Conservation (phyloP, 2,329 filamentous ascomycete species). For the Fusarium sp. region DNA sequence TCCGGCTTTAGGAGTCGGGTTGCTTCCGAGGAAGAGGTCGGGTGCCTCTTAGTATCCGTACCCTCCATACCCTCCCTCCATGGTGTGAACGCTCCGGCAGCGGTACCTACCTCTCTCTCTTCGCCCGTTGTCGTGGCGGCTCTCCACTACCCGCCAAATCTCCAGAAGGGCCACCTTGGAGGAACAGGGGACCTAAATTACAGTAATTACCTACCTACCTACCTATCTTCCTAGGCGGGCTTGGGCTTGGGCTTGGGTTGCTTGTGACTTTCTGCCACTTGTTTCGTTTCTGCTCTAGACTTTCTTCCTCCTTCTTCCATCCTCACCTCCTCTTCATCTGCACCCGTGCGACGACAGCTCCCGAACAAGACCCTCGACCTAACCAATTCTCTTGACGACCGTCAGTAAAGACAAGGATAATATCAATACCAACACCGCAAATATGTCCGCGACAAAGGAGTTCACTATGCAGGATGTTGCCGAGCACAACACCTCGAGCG, state of each 20-base stretch:
- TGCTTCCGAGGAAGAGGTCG: conserved; percentile 15
- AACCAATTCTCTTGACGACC: conserved; percentile 21
- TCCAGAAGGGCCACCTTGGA: conserved; percentile 24
- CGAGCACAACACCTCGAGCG: conserved; percentile 91
- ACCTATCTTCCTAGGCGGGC: not conserved
- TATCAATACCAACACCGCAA: conserved; percentile 26
- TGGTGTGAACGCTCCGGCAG: not conserved
- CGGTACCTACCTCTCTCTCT: not conserved
- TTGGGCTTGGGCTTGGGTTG: not conserved
- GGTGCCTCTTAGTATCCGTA: not conserved
- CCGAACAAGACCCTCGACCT: conserved; percentile 12
- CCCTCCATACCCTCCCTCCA: too few species aligned
- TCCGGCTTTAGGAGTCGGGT: not conserved
- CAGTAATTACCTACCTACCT: not conserved
- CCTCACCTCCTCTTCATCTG: conserved; percentile 20
- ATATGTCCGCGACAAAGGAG: conserved; percentile 53
- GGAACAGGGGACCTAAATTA: conserved; percentile 38
- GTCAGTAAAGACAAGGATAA: not conserved
- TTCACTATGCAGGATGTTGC: conserved; percentile 84
- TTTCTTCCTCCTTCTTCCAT: conserved; percentile 14
- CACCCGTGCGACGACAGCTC: conserved; percentile 26
- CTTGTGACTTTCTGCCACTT: conserved; percentile 24
- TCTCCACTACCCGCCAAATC: conserved; percentile 18
- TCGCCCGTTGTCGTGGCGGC: not conserved
- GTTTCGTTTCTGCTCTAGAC: conserved; percentile 10